A percentile compares a stretch with the other conserved stretches of the same genome.
These are phyloP conservation scores for Solanum corneliomulleri DNA, from an alignment of 257 asterid genomes.

Conservation along the genomic window DNA sequence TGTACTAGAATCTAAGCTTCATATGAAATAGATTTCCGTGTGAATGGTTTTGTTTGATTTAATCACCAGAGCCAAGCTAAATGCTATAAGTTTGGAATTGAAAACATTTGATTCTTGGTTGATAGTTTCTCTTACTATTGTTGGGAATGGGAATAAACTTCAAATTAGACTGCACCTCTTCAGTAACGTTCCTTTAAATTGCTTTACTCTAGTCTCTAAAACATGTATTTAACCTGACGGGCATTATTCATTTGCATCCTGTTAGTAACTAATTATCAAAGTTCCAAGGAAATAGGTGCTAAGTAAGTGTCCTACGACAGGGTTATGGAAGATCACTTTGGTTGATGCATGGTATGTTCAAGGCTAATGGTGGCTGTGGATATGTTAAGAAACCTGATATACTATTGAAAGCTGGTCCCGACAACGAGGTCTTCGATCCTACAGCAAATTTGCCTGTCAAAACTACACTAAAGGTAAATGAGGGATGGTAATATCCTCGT, in stretches of 20 bases:
- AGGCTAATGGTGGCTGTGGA: constrained; percentile 86
- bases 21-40: neutral
- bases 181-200: neutral
- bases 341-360: constrained; percentile 95
- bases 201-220: neutral
- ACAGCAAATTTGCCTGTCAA: constrained; percentile 37
- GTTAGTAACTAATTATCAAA: neutral
- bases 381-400: constrained; percentile 74
- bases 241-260: neutral
- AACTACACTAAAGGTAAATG: constrained; percentile 62
- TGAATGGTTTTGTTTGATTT: neutral
- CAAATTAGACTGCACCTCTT: neutral
- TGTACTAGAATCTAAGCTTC: neutral
- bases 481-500: neutral
- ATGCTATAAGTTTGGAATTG: neutral
- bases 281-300: neutral
- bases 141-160: neutral
- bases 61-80: neutral
- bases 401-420: constrained; percentile 38
- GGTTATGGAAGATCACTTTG: constrained; percentile 94
- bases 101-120: neutral
- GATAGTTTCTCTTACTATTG: neutral
- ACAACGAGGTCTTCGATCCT: constrained; percentile 56
- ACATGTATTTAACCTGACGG: neutral
- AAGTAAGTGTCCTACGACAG: constrained; percentile 23